Conservation (phyloP, 306 rosid species). For the Gastrolobium bilobum region DNA sequence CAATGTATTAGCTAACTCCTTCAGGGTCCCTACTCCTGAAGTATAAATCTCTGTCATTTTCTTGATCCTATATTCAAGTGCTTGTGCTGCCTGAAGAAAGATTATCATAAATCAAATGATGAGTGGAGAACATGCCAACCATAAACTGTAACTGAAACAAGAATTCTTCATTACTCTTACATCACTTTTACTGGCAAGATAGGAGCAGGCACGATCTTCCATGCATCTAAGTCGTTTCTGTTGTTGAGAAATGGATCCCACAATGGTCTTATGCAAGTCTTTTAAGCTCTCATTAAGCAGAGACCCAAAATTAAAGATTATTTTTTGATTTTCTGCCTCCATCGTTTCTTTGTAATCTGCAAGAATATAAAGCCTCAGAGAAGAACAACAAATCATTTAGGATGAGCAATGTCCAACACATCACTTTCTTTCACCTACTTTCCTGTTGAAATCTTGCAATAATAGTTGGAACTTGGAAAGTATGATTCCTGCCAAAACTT, state of each 20-base stretch:
- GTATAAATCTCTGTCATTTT: slow-evolving; percentile 73
- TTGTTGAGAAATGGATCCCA: slow-evolving; percentile 83
- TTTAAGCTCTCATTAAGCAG: slow-evolving; percentile 72
- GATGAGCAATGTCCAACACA: not conserved
- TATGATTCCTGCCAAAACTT: not conserved
- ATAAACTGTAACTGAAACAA: slow-evolving; percentile 25
- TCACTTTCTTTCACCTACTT: slow-evolving; percentile 6
- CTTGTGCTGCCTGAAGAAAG: slow-evolving; percentile 72
- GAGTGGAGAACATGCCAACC: slow-evolving; percentile 16
- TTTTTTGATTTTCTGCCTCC: slow-evolving; percentile 74
- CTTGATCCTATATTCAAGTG: slow-evolving; percentile 73
- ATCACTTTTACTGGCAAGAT: slow-evolving; percentile 77
- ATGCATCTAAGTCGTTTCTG: slow-evolving; percentile 74
- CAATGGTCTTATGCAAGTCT: slow-evolving; percentile 71
- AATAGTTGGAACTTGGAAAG: not conserved
- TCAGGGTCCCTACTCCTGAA: slow-evolving; percentile 73
- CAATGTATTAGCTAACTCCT: slow-evolving; percentile 69
- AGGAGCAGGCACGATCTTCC: slow-evolving; percentile 73
- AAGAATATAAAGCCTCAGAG: slow-evolving; percentile 31
- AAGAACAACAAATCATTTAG: slow-evolving; percentile 33
- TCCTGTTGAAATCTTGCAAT: slow-evolving; percentile 8
- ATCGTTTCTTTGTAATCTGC: slow-evolving; percentile 79
- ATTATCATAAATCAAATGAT: slow-evolving; percentile 37
- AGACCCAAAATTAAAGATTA: slow-evolving; percentile 74
- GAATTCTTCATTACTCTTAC: slow-evolving; percentile 61